Percentiles rank a stretch among this genome's conserved stretches.
Conservation (phyloP, 805 yeast species). For the Ogataea paraovalis region DNA sequence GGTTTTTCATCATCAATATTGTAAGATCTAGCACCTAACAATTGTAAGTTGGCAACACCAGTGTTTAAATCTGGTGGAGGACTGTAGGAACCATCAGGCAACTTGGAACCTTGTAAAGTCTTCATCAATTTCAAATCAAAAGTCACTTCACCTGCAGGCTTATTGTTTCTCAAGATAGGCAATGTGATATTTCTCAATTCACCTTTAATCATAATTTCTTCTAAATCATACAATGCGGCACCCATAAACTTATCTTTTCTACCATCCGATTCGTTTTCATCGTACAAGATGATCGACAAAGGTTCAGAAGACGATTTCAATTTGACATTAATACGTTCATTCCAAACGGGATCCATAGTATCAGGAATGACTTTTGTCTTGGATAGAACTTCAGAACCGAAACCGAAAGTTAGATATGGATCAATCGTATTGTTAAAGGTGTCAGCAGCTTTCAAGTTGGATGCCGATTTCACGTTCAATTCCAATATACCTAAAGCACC, state of each 20-base stretch:
- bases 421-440: slow-evolving; percentile 77
- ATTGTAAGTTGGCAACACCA: slow-evolving; percentile 75
- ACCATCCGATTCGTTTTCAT: slow-evolving; percentile 60
- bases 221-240: slow-evolving; percentile 67
- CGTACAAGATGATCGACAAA: slow-evolving; percentile 65
- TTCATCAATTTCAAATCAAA: slow-evolving; percentile 77
- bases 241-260: slow-evolving; percentile 81
- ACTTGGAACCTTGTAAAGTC: slow-evolving; percentile 55
- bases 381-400: slow-evolving; percentile 54
- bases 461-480: slow-evolving; percentile 63
- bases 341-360: slow-evolving; percentile 75
- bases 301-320: slow-evolving; percentile 78
- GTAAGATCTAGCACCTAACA: slow-evolving; percentile 59
- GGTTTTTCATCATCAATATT: slow-evolving; percentile 39
- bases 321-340: slow-evolving; percentile 69
- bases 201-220: slow-evolving; percentile 51
- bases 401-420: slow-evolving; percentile 79
- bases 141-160: slow-evolving; percentile 69
- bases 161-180: slow-evolving; percentile 74
- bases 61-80: slow-evolving; percentile 93
- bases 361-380: slow-evolving; percentile 66
- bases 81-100: slow-evolving; percentile 76
- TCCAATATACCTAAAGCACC: slow-evolving; percentile 86
- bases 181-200: slow-evolving; percentile 46
- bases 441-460: slow-evolving; percentile 63